Base-by-base conservation (phyloP, 2,329 filamentous ascomycete genomes). In the Trichoderma atrobrunneum region DNA sequence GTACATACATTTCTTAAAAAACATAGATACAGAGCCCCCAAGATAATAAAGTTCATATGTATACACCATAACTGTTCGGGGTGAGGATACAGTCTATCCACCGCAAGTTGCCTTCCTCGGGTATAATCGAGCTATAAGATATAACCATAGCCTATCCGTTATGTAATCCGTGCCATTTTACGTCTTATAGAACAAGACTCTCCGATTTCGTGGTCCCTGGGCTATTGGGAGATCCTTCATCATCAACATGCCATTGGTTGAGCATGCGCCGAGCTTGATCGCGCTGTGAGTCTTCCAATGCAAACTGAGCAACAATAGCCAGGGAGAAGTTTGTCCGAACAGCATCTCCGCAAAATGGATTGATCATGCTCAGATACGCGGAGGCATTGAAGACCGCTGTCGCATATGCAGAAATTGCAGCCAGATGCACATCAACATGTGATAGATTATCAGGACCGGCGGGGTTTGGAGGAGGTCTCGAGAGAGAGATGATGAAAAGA, bases 341-440 rank as follows among this genome's bases (percentile, higher is more conserved):
- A 26, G 61, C 8, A 21, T 71, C 69, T n/a, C 69, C 69, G n/a
- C 69, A 71, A 34, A 71, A 71, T 0, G 60, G 69, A 7, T 71
- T 64, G 10, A 65, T 64, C 69, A 71, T 65, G 21, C 34, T 57
- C 1, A 71, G 51, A 32, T 71, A 48, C 18, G 18, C n/a, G 5
- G 60, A 56, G 24, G 61, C 60, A n/a, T 65, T 39, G 24, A 71
- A 71, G 26, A 71, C 34, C 26, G 18, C 28, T 3, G 69, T 26
- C 4, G 60, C 57, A 34, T 71, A 62, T 12, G 34, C 26, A 16
- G 60, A 63, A 7, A 71, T 65, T n/a, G 69, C 51, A 16, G 69
- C 48, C 3, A 34, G 51, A n/a, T 71, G 60, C 12, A 3, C 18
- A 56, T 36, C 48, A 8, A 51, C 56, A 8, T 21, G 12, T 7